Evolutionary conservation across 352 stramenopile species (phyloP), one percentile per base, ranked within the genome.

Genomic region (Globisporangium polare): DNA sequence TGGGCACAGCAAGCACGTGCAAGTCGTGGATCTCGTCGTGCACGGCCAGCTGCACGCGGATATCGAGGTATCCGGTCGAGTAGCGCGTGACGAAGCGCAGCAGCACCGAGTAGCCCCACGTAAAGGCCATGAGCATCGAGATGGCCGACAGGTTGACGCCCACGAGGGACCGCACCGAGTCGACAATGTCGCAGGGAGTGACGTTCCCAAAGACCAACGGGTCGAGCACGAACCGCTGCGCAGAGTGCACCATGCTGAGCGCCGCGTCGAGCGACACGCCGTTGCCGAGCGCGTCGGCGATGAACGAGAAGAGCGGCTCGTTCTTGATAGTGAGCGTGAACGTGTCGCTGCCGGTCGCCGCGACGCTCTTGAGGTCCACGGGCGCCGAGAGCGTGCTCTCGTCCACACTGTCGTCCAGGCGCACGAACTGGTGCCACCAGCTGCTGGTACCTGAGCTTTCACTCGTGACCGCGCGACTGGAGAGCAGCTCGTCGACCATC

Each of bases 11-110:
- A 1, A 84, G 43, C 31, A 84, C 39, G 41, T 84, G 75, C n/a
- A 84, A 39, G 26, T 84, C 73, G n/a, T 81, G 65, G 50, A 80
- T 41, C 10, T 81, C 73, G 52, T 84, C 73, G 54, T 81, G 62
- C 27, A 76, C 68, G 2, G 68, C 65, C 4, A 81, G 39, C 13
- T 80, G 73, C 13, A 81, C 13, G 5, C 75, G 70, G 12, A 84
- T 45, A 37, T 84, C 73, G 8, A 84, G 47, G 60, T 75, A 81
- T 1, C 75, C 75, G 1, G 55, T 76, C 35, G 62, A 70, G 53
- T 79, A 63, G 20, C 65, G 37, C 17, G 55, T 80, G 35, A 72
- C 61, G 39, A 81, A 81, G 39, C 66, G 73, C 8, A 84, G 53
- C 33, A 75, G 60, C 41, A 84, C 58, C 49, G 75, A 70, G 49